Conservation (phyloP, 2,329 filamentous ascomycete genomes). For the Endothia cerciana region DNA sequence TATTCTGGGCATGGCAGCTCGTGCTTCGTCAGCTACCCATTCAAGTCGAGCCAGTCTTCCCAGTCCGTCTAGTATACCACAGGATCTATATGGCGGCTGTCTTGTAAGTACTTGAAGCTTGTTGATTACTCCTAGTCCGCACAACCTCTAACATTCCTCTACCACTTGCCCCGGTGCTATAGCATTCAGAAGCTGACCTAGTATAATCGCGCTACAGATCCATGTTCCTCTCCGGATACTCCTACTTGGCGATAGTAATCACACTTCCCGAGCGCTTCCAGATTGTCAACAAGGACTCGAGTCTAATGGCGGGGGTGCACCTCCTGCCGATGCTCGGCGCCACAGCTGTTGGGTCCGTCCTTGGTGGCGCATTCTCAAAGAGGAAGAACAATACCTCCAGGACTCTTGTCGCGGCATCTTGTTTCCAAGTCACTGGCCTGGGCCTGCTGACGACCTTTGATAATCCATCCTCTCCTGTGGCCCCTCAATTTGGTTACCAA, state of each 20-base stretch:
- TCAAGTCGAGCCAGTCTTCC: slow-evolving; percentile 59
- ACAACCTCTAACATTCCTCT: neutral
- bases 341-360: slow-evolving; percentile 59
- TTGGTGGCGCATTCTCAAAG: slow-evolving; percentile 57
- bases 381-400: slow-evolving; percentile 57
- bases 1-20: slow-evolving; percentile 57
- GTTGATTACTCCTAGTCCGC: too few relatives aligned
- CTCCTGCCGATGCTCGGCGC: slow-evolving; percentile 62
- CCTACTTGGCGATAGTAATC: slow-evolving; percentile 62
- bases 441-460: slow-evolving; percentile 53
- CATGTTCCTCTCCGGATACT: slow-evolving; percentile 60
- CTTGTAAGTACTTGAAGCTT: slow-evolving; percentile 44
- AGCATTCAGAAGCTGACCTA: neutral
- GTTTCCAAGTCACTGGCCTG: slow-evolving; percentile 57
- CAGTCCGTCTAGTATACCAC: slow-evolving; percentile 50
- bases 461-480: slow-evolving; percentile 37
- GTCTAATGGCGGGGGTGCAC: slow-evolving; percentile 59
- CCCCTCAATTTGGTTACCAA: slow-evolving; percentile 57
- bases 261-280: slow-evolving; percentile 64
- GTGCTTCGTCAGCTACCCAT: slow-evolving; percentile 44
- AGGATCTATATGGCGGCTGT: slow-evolving; percentile 57
- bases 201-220: slow-evolving; percentile 43
- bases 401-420: slow-evolving; percentile 53
- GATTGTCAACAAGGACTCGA: slow-evolving; percentile 57
- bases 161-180: neutral